A percentile compares a stretch with the other conserved stretches of the same genome.
These are phyloP conservation scores for Claviceps arundinis DNA, from an alignment of 2,329 filamentous ascomycete genomes.

Conservation along the genomic window DNA sequence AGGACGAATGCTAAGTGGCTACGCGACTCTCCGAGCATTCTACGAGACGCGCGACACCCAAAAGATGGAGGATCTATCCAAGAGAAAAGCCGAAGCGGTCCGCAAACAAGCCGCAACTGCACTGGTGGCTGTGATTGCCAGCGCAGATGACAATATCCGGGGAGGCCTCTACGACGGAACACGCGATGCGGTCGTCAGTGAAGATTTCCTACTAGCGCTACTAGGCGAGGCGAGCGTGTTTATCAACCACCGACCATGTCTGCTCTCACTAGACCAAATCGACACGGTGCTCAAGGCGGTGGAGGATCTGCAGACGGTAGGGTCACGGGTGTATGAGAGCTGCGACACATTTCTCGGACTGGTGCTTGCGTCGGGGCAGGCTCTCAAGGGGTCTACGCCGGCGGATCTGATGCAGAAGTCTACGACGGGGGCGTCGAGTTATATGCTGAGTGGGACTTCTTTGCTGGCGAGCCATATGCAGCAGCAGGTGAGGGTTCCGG, in stretches of 20 bases:
- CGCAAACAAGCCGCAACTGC: constrained; percentile 59
- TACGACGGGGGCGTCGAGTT: constrained; percentile 33
- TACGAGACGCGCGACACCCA: constrained; percentile 67
- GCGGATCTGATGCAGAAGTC: constrained; percentile 52
- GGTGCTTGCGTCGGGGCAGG: constrained; percentile 57
- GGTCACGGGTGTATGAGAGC: constrained; percentile 55
- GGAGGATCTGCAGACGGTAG: constrained; percentile 67
- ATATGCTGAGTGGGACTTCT: constrained; percentile 60
- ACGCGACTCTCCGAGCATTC: constrained; percentile 80
- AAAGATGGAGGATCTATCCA: constrained; percentile 15
- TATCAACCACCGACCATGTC: constrained; percentile 39
- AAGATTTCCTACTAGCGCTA: constrained; percentile 73
- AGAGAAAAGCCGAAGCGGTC: constrained; percentile 38
- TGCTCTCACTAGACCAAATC: constrained; percentile 60
- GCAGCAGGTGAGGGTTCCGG: constrained; percentile 38
- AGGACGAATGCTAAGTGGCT: constrained; percentile 77
- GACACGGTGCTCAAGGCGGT: constrained; percentile 63
- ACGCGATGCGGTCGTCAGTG: constrained; percentile 70
- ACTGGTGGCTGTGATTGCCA: constrained; percentile 70
- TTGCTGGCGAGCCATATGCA: constrained; percentile 52
- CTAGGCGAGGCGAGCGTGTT: constrained; percentile 76
- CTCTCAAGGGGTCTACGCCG: constrained; percentile 47
- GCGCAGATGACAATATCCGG: constrained; percentile 79
- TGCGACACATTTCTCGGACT: constrained; percentile 69
- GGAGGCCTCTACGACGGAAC: constrained; percentile 77